phyloP scores from a whole-genome alignment of 495 filamentous ascomycete genomes.

The Glarea lozoyensis region DNA sequence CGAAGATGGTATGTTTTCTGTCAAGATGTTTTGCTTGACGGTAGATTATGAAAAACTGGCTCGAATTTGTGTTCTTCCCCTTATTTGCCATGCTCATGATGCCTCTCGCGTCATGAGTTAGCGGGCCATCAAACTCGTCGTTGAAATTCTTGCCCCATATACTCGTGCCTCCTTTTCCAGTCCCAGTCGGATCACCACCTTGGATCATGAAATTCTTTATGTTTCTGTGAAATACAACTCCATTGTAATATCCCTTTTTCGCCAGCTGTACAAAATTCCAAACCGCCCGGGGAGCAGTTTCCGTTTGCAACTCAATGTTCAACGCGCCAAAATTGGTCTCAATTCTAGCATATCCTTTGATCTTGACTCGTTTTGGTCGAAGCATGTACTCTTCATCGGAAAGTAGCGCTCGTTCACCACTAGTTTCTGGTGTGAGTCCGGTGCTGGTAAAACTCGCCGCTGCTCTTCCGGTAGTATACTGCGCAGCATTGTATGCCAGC shows the following conservation, averaged over 20 bases:
- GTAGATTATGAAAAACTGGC: slow-evolving; percentile 94
- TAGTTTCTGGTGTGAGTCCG: slow-evolving; percentile 84
- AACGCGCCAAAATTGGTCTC: slow-evolving; percentile 72
- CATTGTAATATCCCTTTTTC: slow-evolving; percentile 82
- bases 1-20: slow-evolving; percentile 95
- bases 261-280: slow-evolving; percentile 93
- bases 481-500: slow-evolving; percentile 72
- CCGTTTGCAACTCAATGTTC: slow-evolving; percentile 84
- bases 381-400: slow-evolving; percentile 96
- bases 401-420: slow-evolving; percentile 71
- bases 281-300: slow-evolving; percentile 82
- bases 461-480: slow-evolving; percentile 83
- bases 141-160: slow-evolving; percentile 87
- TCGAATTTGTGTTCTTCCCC: slow-evolving; percentile 91
- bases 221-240: slow-evolving; percentile 78
- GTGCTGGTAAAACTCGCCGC: slow-evolving; percentile 94
- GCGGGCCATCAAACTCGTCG: slow-evolving; percentile 86
- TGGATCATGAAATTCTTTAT: slow-evolving; percentile 98
- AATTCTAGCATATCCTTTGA: slow-evolving; percentile 85
- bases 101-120: slow-evolving; percentile 70
- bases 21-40: slow-evolving; percentile 75
- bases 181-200: slow-evolving; percentile 88
- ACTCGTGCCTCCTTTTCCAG: slow-evolving; percentile 76
- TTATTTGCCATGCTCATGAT: slow-evolving; percentile 95
- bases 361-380: slow-evolving; percentile 76